Conservation (phyloP, 257 asterid species). For the Solanum bulbocastanum region DNA sequence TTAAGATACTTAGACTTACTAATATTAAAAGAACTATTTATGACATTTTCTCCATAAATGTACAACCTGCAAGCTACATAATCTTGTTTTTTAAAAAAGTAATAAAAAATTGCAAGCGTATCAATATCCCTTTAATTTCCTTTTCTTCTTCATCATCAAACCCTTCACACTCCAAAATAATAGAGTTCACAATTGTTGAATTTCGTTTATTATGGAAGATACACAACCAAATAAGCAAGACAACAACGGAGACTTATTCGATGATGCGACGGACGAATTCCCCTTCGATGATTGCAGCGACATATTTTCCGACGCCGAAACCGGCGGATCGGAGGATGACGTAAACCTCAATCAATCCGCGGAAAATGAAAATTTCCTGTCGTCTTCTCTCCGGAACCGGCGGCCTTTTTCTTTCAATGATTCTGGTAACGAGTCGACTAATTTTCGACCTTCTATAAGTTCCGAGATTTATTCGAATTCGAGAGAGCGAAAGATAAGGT, state of each 20-base stretch:
- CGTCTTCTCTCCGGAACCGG: conserved; percentile 34
- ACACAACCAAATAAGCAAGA: conserved; percentile 7
- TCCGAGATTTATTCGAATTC: conserved; percentile 13
- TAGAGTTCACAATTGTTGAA: not conserved
- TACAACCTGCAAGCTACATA: not conserved
- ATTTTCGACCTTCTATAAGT: conserved; percentile 17
- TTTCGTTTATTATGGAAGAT: conserved; percentile 21
- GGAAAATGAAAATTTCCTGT: conserved; percentile 11
- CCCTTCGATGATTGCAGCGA: conserved; percentile 38
- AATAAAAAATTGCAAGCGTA: not conserved
- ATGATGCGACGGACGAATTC: conserved; percentile 47
- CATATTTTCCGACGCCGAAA: conserved; percentile 8
- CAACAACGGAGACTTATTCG: conserved; percentile 26
- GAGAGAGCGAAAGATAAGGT: conserved; percentile 10
- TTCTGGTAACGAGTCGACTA: conserved; percentile 9
- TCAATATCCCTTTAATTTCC: not conserved
- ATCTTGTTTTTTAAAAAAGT: not conserved
- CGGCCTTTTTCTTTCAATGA: conserved; percentile 11
- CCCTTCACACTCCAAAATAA: not conserved
- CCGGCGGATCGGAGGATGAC: conserved; percentile 7
- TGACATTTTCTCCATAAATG: not conserved
- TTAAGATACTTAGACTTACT: no score
- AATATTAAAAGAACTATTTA: no score
- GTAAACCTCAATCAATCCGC: conserved; percentile 3
- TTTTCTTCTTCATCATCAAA: not conserved